A percentile compares a stretch with the other conserved stretches of the same genome.
Evolutionary conservation across 2,329 filamentous ascomycete species (phyloP).

Genomic region (Aureobasidium vineae): DNA sequence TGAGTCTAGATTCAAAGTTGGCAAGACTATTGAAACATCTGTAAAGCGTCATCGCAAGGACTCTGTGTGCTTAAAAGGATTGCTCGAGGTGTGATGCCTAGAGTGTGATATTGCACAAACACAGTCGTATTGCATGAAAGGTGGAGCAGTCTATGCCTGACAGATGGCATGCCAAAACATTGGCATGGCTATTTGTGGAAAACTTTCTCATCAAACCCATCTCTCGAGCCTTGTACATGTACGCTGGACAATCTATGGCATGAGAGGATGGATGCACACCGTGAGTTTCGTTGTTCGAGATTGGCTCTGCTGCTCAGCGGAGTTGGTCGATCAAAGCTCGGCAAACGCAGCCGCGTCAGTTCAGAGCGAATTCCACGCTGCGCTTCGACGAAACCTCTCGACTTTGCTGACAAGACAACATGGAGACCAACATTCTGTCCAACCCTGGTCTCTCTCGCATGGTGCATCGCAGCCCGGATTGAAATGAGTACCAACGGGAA

Average conservation of each 20-base stretch:
- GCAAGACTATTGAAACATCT: background rate
- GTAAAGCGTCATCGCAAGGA: background rate
- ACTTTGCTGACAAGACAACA: constrained; percentile 15
- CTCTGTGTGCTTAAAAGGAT: background rate
- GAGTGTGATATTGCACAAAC: background rate
- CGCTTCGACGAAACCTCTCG: constrained; percentile 11
- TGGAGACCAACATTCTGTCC: constrained; percentile 2
- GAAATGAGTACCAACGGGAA: constrained; percentile 17
- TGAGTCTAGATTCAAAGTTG: background rate
- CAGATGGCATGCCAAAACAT: background rate
- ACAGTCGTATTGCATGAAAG: background rate
- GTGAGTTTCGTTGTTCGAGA: background rate
- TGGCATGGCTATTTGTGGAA: constrained; percentile 7
- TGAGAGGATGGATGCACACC: background rate
- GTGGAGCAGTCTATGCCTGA: background rate
- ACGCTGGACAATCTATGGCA: background rate
- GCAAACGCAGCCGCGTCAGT: background rate
- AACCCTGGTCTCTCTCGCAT: background rate
- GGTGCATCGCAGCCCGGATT: background rate
- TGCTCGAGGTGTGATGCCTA: background rate
- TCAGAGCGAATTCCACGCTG: background rate
- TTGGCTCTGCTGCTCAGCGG: background rate
- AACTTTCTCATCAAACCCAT: background rate
- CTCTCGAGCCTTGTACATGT: background rate
- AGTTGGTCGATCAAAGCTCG: constrained; percentile 10